Evolutionary conservation across 2,329 filamentous ascomycete species (phyloP).

Genomic region (Botrytis byssoidea): DNA sequence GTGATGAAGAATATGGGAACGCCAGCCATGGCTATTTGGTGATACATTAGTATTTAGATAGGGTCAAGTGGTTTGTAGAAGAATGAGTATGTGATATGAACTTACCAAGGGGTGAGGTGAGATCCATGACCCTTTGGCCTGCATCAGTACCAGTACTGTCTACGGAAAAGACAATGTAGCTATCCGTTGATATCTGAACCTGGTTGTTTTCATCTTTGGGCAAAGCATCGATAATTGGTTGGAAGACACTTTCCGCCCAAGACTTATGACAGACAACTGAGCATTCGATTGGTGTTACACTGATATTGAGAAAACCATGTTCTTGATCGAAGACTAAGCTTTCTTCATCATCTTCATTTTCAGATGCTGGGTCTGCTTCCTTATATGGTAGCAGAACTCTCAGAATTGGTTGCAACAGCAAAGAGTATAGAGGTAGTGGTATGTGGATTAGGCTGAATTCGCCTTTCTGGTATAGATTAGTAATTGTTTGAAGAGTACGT

Average conservation of each 20-base stretch:
- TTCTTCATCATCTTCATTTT: slow-evolving; percentile 41
- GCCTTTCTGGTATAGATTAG: slow-evolving; percentile 64
- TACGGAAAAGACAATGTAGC: slow-evolving; percentile 86
- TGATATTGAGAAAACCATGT: slow-evolving; percentile 89
- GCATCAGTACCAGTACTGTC: slow-evolving; percentile 88
- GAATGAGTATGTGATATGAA: not conserved
- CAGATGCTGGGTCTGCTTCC: slow-evolving; percentile 36
- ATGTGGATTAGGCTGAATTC: slow-evolving; percentile 88
- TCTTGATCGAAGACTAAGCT: slow-evolving; percentile 52
- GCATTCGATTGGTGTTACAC: slow-evolving; percentile 87
- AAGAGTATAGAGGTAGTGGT: slow-evolving; percentile 72
- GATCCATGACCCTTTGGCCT: slow-evolving; percentile 83
- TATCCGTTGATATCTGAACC: slow-evolving; percentile 76
- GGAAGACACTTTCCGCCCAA: slow-evolving; percentile 73
- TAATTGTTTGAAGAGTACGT: slow-evolving; percentile 11
- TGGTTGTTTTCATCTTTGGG: slow-evolving; percentile 51
- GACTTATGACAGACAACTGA: slow-evolving; percentile 83
- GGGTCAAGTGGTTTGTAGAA: not conserved
- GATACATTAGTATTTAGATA: not conserved
- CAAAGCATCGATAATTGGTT: slow-evolving; percentile 65
- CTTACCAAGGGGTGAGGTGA: slow-evolving; percentile 72
- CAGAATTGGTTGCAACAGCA: slow-evolving; percentile 84
- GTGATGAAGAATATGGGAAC: slow-evolving; percentile 99
- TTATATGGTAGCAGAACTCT: slow-evolving; percentile 71
- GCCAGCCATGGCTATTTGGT: slow-evolving; percentile 67